phyloP scores from a whole-genome alignment of 768 basidiomycete genomes.

The Tylopilus intermedius region DNA sequence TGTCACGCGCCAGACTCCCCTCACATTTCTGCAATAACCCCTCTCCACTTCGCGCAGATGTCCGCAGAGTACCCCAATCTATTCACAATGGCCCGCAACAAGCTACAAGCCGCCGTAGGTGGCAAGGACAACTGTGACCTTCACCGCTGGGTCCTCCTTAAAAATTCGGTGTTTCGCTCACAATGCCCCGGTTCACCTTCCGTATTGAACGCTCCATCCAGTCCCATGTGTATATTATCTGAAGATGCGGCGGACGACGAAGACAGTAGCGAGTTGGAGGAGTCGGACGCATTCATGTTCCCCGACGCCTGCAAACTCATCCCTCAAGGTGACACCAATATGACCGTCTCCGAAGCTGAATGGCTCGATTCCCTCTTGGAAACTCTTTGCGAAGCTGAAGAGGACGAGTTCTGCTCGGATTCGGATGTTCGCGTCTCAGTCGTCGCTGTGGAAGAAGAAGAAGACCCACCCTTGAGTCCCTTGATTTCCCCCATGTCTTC shows the following conservation, averaged over 20 bases:
- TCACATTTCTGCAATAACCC: slow-evolving; percentile 4
- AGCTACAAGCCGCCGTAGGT: slow-evolving; percentile 62
- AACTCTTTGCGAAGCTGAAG: slow-evolving; percentile 65
- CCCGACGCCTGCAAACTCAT: slow-evolving; percentile 66
- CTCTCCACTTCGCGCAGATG: slow-evolving; percentile 34
- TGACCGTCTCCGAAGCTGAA: slow-evolving; percentile 58
- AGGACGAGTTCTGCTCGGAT: slow-evolving; percentile 51
- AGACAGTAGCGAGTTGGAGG: slow-evolving; percentile 38
- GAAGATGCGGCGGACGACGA: slow-evolving; percentile 44
- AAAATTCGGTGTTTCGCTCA: slow-evolving; percentile 71
- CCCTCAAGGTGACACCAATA: slow-evolving; percentile 27
- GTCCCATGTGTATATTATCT: slow-evolving; percentile 28
- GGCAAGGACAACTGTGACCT: slow-evolving; percentile 67
- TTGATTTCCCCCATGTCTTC: slow-evolving; percentile 68
- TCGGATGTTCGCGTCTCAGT: slow-evolving; percentile 44
- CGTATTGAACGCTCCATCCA: slow-evolving; percentile 17
- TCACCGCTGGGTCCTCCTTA: slow-evolving; percentile 83
- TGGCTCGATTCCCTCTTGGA: slow-evolving; percentile 83
- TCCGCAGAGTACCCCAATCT: slow-evolving; percentile 46
- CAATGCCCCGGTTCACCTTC: slow-evolving; percentile 38
- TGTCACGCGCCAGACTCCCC: slow-evolving; percentile 18
- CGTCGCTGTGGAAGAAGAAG: slow-evolving; percentile 55
- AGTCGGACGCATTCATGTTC: slow-evolving; percentile 72
- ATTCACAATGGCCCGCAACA: slow-evolving; percentile 63
- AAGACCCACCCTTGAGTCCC: slow-evolving; percentile 51